Conservation (phyloP, 306 rosid genomes). For the Carpinus fangiana region DNA sequence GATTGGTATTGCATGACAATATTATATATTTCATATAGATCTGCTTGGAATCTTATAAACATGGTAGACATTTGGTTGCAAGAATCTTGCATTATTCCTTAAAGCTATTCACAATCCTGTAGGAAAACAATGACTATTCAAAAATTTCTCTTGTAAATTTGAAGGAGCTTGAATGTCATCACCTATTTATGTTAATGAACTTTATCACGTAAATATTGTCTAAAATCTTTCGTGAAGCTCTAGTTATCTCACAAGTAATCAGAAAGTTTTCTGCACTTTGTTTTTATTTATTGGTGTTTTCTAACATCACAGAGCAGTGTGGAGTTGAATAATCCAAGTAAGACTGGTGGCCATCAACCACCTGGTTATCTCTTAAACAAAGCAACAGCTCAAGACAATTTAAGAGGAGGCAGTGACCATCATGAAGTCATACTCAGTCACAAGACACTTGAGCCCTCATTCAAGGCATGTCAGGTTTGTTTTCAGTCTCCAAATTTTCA, state of each 20-base stretch:
- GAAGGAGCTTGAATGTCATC: not conserved
- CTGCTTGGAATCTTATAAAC: not conserved
- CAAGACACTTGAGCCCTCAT: slow-evolving; percentile 30
- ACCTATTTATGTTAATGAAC: not conserved
- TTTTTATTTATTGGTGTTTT: slow-evolving; percentile 19
- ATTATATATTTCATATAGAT: not conserved
- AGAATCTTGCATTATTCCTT: not conserved
- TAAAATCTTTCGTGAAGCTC: not conserved
- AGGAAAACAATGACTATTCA: not conserved
- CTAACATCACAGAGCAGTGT: slow-evolving; percentile 32
- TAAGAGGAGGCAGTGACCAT: slow-evolving; percentile 24
- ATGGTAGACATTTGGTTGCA: not conserved
- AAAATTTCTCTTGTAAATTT: not conserved
- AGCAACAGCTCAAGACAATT: slow-evolving; percentile 27
- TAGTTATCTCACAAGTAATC: not conserved
- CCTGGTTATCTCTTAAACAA: slow-evolving; percentile 36
- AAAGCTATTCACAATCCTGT: not conserved
- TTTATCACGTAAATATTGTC: not conserved
- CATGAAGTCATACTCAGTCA: slow-evolving; percentile 30
- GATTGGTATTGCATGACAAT: not conserved
- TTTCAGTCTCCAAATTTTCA: slow-evolving; percentile 6
- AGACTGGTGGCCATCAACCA: slow-evolving; percentile 17
- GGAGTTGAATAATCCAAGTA: slow-evolving; percentile 35
- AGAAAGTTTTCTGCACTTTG: slow-evolving; percentile 12
- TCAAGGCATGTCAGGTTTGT: slow-evolving; percentile 38